These are phyloP conservation scores for Neophaeococcomyces mojaviensis DNA, from an alignment of 2,329 filamentous ascomycete species.

Conservation along the genomic window DNA sequence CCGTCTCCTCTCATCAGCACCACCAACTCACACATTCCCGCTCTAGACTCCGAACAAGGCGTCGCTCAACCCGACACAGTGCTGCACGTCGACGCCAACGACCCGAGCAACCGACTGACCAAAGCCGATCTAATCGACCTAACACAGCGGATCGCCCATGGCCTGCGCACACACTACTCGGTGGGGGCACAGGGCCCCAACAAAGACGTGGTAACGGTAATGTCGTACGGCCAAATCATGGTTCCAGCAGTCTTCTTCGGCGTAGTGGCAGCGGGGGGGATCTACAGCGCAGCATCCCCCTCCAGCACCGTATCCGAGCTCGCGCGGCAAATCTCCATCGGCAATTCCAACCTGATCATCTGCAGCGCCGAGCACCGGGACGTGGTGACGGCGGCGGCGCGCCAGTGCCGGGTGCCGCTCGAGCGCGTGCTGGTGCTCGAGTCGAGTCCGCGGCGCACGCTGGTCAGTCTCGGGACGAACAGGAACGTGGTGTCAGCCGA, in stretches of 20 bases:
- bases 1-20: background rate
- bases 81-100: slow-evolving; percentile 51
- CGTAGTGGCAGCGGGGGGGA: slow-evolving; percentile 51
- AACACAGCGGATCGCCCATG: slow-evolving; percentile 47
- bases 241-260: slow-evolving; percentile 49
- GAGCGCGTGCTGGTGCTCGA: slow-evolving; percentile 46
- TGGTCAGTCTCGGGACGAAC: slow-evolving; percentile 26
- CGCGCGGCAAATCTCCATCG: slow-evolving; percentile 40
- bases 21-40: background rate
- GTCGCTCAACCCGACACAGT: slow-evolving; percentile 33
- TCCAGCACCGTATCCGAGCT: slow-evolving; percentile 46
- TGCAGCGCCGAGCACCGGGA: slow-evolving; percentile 44
- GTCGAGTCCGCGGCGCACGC: slow-evolving; percentile 30
- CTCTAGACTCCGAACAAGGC: slow-evolving; percentile 16
- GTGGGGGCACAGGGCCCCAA: slow-evolving; percentile 44
- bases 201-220: slow-evolving; percentile 49
- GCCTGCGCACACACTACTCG: slow-evolving; percentile 47
- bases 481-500: slow-evolving; percentile 29
- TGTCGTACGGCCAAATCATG: slow-evolving; percentile 51
- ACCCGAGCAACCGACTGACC: slow-evolving; percentile 48
- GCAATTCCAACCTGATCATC: slow-evolving; percentile 36
- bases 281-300: slow-evolving; percentile 50
- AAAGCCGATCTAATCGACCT: slow-evolving; percentile 44
- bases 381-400: slow-evolving; percentile 43
- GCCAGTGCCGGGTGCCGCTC: slow-evolving; percentile 38